Evolutionary conservation across 2,329 filamentous ascomycete species (phyloP).

Genomic region (Stagonosporopsis chrysanthemi): DNA sequence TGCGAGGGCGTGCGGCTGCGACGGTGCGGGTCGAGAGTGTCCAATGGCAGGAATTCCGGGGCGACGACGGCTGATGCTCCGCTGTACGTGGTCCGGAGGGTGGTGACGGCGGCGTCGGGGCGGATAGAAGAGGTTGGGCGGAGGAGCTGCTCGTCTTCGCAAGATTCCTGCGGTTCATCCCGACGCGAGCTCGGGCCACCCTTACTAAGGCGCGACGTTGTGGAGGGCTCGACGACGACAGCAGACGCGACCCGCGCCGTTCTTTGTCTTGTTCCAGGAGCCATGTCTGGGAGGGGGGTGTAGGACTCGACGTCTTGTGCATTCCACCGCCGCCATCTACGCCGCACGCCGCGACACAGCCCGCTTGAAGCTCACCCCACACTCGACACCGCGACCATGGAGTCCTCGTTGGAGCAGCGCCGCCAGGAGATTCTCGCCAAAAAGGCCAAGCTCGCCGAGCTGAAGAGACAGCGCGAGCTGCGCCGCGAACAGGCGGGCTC

Average conservation of each 20-base stretch:
- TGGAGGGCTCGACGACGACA: background rate
- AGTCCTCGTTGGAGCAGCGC: conserved; percentile 74
- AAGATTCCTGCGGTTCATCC: conserved; percentile 28
- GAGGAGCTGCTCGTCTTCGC: conserved; percentile 34
- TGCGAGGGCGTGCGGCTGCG: conserved; percentile 33
- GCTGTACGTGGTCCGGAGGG: conserved; percentile 23
- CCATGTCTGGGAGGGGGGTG: conserved; percentile 19
- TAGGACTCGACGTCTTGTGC: conserved; percentile 3
- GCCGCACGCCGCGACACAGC: no score
- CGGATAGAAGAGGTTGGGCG: conserved; percentile 31
- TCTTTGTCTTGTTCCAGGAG: background rate
- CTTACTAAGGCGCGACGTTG: conserved; percentile 24
- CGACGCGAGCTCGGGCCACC: conserved; percentile 10
- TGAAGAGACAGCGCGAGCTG: conserved; percentile 90
- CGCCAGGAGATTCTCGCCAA: conserved; percentile 97
- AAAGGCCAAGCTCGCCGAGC: conserved; percentile 93
- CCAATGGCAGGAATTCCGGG: conserved; percentile 42
- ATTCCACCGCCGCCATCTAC: background rate
- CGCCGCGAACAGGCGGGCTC: conserved; percentile 73
- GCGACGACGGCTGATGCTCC: conserved; percentile 30
- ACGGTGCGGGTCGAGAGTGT: conserved; percentile 25
- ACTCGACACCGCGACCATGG: conserved; percentile 29
- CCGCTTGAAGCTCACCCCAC: conserved; percentile 2
- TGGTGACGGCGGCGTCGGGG: conserved; percentile 31
- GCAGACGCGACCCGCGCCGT: conserved; percentile 1